Percentiles rank a stretch among this genome's conserved stretches.
phyloP scores from a whole-genome alignment of 371 early-diverging fungal genomes.

The Actinomucor elegans region DNA sequence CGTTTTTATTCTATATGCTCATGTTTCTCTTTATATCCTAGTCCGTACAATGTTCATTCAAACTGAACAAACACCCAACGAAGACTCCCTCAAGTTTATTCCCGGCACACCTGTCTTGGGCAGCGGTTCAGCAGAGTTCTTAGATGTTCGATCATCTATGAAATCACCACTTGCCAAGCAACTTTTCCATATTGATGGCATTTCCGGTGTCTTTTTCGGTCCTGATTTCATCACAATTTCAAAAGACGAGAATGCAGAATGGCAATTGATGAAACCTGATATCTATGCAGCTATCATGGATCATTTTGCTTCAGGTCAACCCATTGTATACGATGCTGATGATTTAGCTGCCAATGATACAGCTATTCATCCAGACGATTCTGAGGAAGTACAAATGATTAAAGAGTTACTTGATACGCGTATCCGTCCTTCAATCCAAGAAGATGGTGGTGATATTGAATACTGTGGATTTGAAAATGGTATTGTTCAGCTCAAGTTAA shows the following conservation, averaged over 20 bases:
- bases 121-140: conserved; percentile 75
- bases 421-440: conserved; percentile 95
- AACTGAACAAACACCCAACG: conserved; percentile 92
- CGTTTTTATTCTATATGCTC: too few species aligned
- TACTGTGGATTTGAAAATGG: conserved; percentile 89
- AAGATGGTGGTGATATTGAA: conserved; percentile 98
- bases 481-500: conserved; percentile 86
- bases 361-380: conserved; percentile 74
- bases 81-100: conserved; percentile 90
- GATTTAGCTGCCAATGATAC: conserved; percentile 66
- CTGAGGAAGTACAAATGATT: conserved; percentile 94
- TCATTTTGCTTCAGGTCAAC: conserved; percentile 84
- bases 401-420: conserved; percentile 95
- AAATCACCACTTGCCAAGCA: conserved; percentile 86
- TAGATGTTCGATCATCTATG: conserved; percentile 74
- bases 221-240: conserved; percentile 92
- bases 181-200: conserved; percentile 90
- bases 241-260: conserved; percentile 79
- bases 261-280: conserved; percentile 95
- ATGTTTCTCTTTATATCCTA: conserved; percentile 13
- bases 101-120: conserved; percentile 82
- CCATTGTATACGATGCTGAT: conserved; percentile 60
- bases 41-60: conserved; percentile 93
- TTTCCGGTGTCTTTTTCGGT: conserved; percentile 86
- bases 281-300: conserved; percentile 95